Evolutionary conservation across 1,284 basidiomycete genomes (phyloP).

Genomic region (Phellopilus nigrolimitatus): DNA sequence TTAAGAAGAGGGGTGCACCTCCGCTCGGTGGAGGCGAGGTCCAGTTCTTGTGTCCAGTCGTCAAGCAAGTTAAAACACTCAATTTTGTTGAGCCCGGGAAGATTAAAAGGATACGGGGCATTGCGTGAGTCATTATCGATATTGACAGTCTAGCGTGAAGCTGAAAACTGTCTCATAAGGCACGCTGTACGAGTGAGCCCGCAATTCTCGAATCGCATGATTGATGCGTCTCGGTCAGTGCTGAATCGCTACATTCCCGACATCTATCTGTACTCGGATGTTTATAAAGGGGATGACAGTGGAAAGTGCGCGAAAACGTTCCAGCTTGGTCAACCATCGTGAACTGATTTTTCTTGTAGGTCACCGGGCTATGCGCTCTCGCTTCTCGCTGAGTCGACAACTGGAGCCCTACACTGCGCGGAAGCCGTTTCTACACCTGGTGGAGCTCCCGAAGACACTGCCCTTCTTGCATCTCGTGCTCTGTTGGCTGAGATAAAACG

Average conservation of each 20-base stretch:
- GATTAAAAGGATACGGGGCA: slow-evolving; percentile 92
- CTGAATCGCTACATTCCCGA: slow-evolving; percentile 97
- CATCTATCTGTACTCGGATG: slow-evolving; percentile 97
- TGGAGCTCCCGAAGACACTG: slow-evolving; percentile 89
- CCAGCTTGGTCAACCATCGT: background rate
- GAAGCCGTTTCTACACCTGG: slow-evolving; percentile 81
- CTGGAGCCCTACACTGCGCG: slow-evolving; percentile 82
- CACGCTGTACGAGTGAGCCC: slow-evolving; percentile 94
- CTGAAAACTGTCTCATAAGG: slow-evolving; percentile 40
- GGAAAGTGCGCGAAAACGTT: slow-evolving; percentile 69
- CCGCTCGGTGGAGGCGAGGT: slow-evolving; percentile 92
- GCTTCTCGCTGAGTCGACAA: slow-evolving; percentile 89
- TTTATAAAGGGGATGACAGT: slow-evolving; percentile 96
- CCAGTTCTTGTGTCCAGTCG: slow-evolving; percentile 88
- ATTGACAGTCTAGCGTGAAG: too few species aligned
- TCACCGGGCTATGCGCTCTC: slow-evolving; percentile 95
- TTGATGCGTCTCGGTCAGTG: slow-evolving; percentile 87
- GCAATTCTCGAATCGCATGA: slow-evolving; percentile 97
- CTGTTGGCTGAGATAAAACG: slow-evolving; percentile 76
- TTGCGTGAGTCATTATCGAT: slow-evolving; percentile 61
- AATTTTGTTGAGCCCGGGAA: slow-evolving; percentile 90
- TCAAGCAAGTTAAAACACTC: slow-evolving; percentile 86
- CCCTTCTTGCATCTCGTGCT: slow-evolving; percentile 70
- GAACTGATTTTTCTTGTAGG: slow-evolving; percentile 36
- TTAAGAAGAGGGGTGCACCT: slow-evolving; percentile 89